Conservation (phyloP, 2,329 filamentous ascomycete species). For the Paraconiothyrium sp. region DNA sequence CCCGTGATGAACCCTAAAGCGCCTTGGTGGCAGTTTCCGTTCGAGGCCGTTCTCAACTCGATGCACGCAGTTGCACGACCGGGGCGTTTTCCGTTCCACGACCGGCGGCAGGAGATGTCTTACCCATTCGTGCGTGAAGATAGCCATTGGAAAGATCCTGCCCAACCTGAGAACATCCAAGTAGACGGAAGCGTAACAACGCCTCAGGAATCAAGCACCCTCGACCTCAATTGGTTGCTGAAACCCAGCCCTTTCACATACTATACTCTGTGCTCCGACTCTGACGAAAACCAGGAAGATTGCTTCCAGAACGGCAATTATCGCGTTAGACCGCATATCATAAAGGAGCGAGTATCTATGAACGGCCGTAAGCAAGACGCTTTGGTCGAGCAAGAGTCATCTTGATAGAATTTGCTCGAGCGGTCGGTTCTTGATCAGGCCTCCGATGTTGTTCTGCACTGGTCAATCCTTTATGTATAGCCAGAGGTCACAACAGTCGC, state of each 20-base stretch:
- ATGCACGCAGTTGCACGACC: constrained; percentile 9
- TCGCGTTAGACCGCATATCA: constrained; percentile 5
- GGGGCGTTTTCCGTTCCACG: constrained; percentile 8
- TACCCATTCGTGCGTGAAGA: constrained; percentile 11
- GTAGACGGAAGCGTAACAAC: constrained; percentile 2
- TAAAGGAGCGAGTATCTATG: background rate
- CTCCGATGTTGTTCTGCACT: no score
- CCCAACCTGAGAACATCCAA: constrained; percentile 5
- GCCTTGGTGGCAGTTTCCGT: constrained; percentile 1
- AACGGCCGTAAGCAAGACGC: constrained; percentile 1
- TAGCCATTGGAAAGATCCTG: constrained; percentile 11
- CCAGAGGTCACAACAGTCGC: no score
- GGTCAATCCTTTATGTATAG: no score
- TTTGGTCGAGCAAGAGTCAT: constrained; percentile 1
- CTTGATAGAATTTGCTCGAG: constrained; percentile 3
- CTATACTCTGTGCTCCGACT: background rate
- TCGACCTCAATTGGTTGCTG: no score
- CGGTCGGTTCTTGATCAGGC: background rate
- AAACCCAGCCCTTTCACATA: background rate
- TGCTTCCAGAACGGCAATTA: constrained; percentile 11
- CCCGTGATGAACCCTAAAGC: background rate
- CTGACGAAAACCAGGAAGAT: constrained; percentile 9
- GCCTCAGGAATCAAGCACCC: no score
- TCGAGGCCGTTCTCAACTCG: background rate
- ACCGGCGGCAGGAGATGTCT: constrained; percentile 2